A percentile compares a stretch with the other conserved stretches of the same genome.
Conservation (phyloP, 169 alveolate genomes). For the Plasmodium knowlesi region DNA sequence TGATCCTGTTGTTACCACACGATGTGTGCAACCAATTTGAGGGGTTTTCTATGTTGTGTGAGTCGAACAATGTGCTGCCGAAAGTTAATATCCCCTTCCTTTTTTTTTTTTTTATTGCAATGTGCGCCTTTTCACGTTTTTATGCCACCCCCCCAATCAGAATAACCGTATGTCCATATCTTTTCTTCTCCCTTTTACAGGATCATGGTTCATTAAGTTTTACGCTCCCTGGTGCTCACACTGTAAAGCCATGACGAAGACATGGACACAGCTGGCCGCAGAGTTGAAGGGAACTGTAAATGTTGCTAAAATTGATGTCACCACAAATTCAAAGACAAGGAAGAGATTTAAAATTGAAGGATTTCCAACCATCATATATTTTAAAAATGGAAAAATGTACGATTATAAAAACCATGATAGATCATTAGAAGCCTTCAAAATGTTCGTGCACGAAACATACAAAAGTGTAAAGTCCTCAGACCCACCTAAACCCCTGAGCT, state of each 20-base stretch:
- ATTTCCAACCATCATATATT: constrained; percentile 95
- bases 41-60: neutral
- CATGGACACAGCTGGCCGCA: constrained; percentile 96
- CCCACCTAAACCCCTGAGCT: constrained; percentile 62
- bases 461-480: constrained; percentile 35
- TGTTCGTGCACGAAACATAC: constrained; percentile 76
- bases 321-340: constrained; percentile 83
- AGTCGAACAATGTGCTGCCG: neutral
- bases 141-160: neutral
- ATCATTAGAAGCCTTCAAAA: constrained; percentile 78
- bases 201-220: constrained; percentile 93
- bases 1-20: neutral
- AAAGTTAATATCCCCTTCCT: neutral
- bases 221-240: constrained; percentile 96
- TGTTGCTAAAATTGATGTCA: constrained; percentile 88
- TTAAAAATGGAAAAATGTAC: constrained; percentile 92
- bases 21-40: neutral
- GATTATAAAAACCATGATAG: constrained; percentile 84
- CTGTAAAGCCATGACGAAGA: constrained; percentile 88
- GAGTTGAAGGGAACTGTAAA: constrained; percentile 88
- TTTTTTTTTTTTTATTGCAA: neutral
- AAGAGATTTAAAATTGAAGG: constrained; percentile 91
- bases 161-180: neutral
- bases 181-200: constrained; percentile 60
- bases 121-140: neutral